These are phyloP conservation scores for Grosmannia penicillata DNA, from an alignment of 2,329 filamentous ascomycete species.

Conservation along the genomic window DNA sequence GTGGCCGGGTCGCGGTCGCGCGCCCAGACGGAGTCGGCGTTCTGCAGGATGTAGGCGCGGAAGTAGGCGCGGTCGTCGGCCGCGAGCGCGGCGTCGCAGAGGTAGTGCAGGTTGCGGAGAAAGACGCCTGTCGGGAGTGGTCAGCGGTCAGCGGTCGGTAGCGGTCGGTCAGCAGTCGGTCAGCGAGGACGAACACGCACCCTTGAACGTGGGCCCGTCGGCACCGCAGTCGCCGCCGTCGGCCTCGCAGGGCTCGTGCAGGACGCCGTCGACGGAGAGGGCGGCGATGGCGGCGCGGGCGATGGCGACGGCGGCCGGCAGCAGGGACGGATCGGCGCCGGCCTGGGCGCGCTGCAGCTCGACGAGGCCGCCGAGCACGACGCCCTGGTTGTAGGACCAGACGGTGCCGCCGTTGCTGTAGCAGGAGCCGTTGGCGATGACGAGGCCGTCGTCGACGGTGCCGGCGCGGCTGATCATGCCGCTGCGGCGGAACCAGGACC, in stretches of 20 bases:
- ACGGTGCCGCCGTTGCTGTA: constrained; percentile 30
- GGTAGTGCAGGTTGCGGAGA: constrained; percentile 42
- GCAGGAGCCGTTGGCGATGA: constrained; percentile 23
- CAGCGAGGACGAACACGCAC: neutral
- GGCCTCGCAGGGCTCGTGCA: constrained; percentile 40
- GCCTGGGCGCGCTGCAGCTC: constrained; percentile 27
- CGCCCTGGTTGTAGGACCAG: constrained; percentile 43
- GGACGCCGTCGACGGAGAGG: constrained; percentile 29
- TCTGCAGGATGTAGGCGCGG: constrained; percentile 38
- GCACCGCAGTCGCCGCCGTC: constrained; percentile 21
- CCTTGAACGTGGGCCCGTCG: constrained; percentile 53
- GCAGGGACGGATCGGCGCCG: constrained; percentile 23
- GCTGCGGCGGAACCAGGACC: constrained; percentile 34
- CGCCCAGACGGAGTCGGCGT: constrained; percentile 52
- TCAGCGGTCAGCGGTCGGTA: no score
- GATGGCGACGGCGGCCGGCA: constrained; percentile 29
- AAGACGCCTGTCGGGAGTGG: constrained; percentile 48
- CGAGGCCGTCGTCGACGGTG: constrained; percentile 39
- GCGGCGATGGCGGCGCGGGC: constrained; percentile 33
- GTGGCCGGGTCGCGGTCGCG: constrained; percentile 32
- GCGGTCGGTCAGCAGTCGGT: no score
- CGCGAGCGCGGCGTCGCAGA: constrained; percentile 34
- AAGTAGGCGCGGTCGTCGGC: constrained; percentile 23
- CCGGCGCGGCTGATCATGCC: constrained; percentile 34
- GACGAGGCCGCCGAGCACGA: constrained; percentile 35